These are phyloP conservation scores for Lactarius quietus DNA, from an alignment of 768 basidiomycete genomes.

Conservation along the genomic window DNA sequence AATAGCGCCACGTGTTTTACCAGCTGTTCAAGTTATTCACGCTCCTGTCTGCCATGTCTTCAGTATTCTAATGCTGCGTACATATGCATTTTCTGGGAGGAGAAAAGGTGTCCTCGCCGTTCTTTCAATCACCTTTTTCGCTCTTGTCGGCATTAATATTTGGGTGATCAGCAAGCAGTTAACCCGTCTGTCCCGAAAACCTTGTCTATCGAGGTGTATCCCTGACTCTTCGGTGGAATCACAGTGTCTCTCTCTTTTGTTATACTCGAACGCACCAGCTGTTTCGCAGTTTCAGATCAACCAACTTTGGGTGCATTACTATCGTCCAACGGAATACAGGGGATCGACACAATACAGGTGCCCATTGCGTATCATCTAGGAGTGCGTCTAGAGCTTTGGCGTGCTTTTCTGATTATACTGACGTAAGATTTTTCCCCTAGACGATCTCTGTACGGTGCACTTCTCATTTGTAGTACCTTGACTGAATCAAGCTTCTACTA, in stretches of 20 bases:
- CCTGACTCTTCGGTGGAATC: neutral
- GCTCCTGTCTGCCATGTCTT: neutral
- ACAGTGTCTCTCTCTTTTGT: conserved; percentile 11
- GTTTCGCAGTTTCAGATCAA: conserved; percentile 16
- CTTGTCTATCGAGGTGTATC: neutral
- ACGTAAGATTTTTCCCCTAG: neutral
- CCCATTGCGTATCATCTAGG: conserved; percentile 17
- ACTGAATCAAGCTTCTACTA: conserved; percentile 1
- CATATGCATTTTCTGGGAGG: conserved; percentile 22
- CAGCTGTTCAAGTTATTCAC: conserved; percentile 5
- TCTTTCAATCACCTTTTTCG: too few species aligned
- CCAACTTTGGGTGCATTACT: neutral
- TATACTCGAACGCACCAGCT: neutral
- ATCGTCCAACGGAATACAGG: neutral
- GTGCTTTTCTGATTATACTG: neutral
- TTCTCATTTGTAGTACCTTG: neutral
- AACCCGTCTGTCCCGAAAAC: neutral
- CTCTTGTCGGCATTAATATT: too few species aligned
- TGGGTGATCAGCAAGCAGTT: too few species aligned
- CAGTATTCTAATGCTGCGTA: conserved; percentile 25
- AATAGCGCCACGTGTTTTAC: neutral
- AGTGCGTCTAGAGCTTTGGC: conserved; percentile 5
- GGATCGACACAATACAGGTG: neutral
- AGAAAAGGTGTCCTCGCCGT: too few species aligned
- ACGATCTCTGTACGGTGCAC: conserved; percentile 9